Percentiles rank a stretch among this genome's conserved stretches.
Evolutionary conservation across 176 grass and related monocot genomes (phyloP).

Genomic region (Guadua angustifolia): DNA sequence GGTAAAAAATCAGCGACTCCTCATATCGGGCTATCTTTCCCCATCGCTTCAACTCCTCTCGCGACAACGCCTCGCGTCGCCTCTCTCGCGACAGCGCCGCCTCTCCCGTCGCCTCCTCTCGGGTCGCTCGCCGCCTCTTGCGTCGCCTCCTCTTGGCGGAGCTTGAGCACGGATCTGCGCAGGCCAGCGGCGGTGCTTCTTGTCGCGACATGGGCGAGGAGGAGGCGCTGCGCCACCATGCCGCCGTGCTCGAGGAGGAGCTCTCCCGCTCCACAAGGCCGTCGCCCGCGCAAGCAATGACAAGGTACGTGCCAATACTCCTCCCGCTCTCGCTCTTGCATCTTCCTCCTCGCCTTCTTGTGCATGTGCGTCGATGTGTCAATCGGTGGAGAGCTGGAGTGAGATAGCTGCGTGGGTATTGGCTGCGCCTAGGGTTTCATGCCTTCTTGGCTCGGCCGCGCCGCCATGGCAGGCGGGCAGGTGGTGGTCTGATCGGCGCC

Average conservation of each 20-base stretch:
- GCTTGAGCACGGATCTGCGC: too few species aligned
- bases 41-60: too few species aligned
- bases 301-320: constrained; percentile 57
- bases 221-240: constrained; percentile 74
- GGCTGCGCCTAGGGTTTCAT: constrained; percentile 16
- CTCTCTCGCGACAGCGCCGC: too few species aligned
- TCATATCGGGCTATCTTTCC: too few species aligned
- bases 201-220: constrained; percentile 68
- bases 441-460: not conserved
- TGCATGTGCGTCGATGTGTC: constrained; percentile 1
- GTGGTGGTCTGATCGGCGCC: not conserved
- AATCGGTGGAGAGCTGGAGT: not conserved
- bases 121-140: too few species aligned
- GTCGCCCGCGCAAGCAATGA: constrained; percentile 53
- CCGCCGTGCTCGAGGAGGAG: constrained; percentile 65
- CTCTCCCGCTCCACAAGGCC: constrained; percentile 55
- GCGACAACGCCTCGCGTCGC: too few species aligned
- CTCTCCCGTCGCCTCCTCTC: too few species aligned
- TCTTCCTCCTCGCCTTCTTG: not conserved
- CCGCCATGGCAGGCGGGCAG: not conserved
- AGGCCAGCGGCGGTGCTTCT: constrained; percentile 65
- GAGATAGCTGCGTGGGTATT: constrained; percentile 17
- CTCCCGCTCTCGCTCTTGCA: not conserved
- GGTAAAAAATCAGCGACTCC: too few species aligned
- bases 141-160: too few species aligned